Base-by-base conservation (phyloP, 2,329 filamentous ascomycete genomes). In the Exophiala xenobiotica region DNA sequence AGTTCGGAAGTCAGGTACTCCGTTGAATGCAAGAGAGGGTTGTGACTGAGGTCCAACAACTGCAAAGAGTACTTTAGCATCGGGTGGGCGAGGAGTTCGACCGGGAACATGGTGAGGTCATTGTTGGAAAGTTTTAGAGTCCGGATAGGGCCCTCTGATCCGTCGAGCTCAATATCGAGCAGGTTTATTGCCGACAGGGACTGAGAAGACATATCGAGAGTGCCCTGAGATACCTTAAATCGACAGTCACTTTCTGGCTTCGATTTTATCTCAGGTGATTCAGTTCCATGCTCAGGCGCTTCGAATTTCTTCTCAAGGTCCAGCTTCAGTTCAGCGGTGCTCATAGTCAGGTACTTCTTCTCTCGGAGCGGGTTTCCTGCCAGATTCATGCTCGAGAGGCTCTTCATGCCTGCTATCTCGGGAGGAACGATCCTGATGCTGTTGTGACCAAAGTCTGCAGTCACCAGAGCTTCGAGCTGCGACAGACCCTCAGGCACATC, bases 291-390 rank as follows among this genome's bases (percentile, higher is more conserved):
- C n/a, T 16, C 33, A 3, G 31, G 7, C 3, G 22, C 4, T 4
- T 51, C 51, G 11, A 56, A 33, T 24, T 51, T 56, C 46, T 50
- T 56, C 39, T 56, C 50, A 8, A 54, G 40, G 19, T 54, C 47
- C 31, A 38, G 26, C 37, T 59, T 59, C 11, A 59, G 23, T 12
- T 59, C 56, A 5, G 44, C 18, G 19, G 88, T 90, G 18, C 80
- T 79, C 72, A 95, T 88, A 0, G 82, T 86, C 11, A 91, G 75
- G 60, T 93, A 90, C 66, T 90, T 96, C 66, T 87, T 90, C 66
- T 96, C 90, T 11, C 88, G 80, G 11, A 99, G 74, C 0, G 93
- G 93, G 63, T 99, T 99, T n/a, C 90, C 90, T 37, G 84, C 85
- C 24, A 99, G 75, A 3, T 85, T 83, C 35, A 97, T 79, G 65